These are phyloP conservation scores for Cystoderma amianthinum DNA, from an alignment of 768 basidiomycete species.

Conservation along the genomic window DNA sequence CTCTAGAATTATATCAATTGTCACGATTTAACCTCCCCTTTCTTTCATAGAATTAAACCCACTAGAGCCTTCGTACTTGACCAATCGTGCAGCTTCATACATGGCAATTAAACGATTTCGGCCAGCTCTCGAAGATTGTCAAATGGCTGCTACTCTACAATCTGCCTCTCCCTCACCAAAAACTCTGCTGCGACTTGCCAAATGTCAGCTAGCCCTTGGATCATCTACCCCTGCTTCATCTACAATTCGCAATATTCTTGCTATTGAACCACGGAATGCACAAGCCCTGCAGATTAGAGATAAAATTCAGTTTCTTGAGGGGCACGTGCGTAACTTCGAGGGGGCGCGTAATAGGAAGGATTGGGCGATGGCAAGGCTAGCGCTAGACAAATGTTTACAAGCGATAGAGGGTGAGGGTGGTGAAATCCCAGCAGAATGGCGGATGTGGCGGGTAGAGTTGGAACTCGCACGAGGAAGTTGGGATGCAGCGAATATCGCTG, in stretches of 20 bases:
- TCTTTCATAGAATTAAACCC: slow-evolving; percentile 51
- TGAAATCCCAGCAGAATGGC: slow-evolving; percentile 75
- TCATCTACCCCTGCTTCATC: slow-evolving; percentile 60
- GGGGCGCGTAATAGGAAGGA: slow-evolving; percentile 49
- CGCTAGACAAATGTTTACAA: slow-evolving; percentile 71
- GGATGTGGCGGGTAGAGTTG: slow-evolving; percentile 72
- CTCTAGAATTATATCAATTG: slow-evolving; percentile 6
- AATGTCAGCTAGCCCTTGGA: slow-evolving; percentile 80
- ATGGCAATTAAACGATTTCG: slow-evolving; percentile 79
- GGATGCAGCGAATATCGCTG: slow-evolving; percentile 69
- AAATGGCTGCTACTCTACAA: slow-evolving; percentile 64
- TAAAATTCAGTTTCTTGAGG: slow-evolving; percentile 54
- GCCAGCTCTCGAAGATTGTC: slow-evolving; percentile 72
- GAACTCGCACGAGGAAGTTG: slow-evolving; percentile 64
- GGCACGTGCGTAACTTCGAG: slow-evolving; percentile 60
- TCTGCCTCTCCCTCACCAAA: slow-evolving; percentile 58
- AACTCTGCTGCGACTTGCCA: slow-evolving; percentile 75
- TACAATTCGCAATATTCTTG: slow-evolving; percentile 53
- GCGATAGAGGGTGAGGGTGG: slow-evolving; percentile 70
- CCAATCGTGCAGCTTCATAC: slow-evolving; percentile 82
- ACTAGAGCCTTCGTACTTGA: slow-evolving; percentile 67
- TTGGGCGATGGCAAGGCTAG: slow-evolving; percentile 75
- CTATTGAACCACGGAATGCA: slow-evolving; percentile 56
- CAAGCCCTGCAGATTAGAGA: slow-evolving; percentile 54
- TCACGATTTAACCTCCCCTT: too few species aligned